Evolutionary conservation across 768 basidiomycete species (phyloP).

Genomic region (Hygrocybe coccinea): DNA sequence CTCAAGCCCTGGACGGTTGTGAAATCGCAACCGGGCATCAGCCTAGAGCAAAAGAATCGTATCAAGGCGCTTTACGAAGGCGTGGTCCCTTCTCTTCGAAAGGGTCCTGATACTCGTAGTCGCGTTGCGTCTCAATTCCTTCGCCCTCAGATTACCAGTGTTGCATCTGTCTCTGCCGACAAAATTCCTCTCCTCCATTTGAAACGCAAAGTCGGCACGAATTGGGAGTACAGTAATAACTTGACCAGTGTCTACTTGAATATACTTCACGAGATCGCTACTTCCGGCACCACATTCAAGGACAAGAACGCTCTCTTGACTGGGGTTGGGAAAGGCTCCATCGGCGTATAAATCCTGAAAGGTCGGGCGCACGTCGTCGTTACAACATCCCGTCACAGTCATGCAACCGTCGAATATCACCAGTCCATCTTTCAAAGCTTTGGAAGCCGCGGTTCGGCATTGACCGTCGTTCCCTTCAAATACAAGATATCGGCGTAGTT

Average conservation of each 20-base stretch:
- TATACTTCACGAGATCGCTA: constrained; percentile 96
- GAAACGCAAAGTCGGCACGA: constrained; percentile 94
- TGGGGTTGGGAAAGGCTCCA: constrained; percentile 96
- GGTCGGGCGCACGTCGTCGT: constrained; percentile 95
- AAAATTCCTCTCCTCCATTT: constrained; percentile 93
- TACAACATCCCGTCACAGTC: constrained; percentile 96
- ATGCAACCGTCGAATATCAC: constrained; percentile 95
- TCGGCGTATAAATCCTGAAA: constrained; percentile 96
- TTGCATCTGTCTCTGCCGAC: constrained; percentile 71
- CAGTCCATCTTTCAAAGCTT: constrained; percentile 95
- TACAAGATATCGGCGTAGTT: too few species aligned
- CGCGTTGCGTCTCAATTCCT: constrained; percentile 87
- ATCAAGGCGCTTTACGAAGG: constrained; percentile 95
- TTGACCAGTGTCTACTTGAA: constrained; percentile 94
- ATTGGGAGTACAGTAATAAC: constrained; percentile 97
- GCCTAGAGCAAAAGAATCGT: constrained; percentile 91
- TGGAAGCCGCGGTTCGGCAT: constrained; percentile 91
- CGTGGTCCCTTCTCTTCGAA: constrained; percentile 88
- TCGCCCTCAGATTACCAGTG: constrained; percentile 76
- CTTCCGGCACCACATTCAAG: constrained; percentile 96
- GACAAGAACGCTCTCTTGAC: constrained; percentile 98
- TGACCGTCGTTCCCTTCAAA: constrained; percentile 98
- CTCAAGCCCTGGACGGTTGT: constrained; percentile 96
- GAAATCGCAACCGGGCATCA: constrained; percentile 95
- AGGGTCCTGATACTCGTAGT: constrained; percentile 58